phyloP scores from a whole-genome alignment of 805 yeast species.

The Metschnikowia continentalis region DNA sequence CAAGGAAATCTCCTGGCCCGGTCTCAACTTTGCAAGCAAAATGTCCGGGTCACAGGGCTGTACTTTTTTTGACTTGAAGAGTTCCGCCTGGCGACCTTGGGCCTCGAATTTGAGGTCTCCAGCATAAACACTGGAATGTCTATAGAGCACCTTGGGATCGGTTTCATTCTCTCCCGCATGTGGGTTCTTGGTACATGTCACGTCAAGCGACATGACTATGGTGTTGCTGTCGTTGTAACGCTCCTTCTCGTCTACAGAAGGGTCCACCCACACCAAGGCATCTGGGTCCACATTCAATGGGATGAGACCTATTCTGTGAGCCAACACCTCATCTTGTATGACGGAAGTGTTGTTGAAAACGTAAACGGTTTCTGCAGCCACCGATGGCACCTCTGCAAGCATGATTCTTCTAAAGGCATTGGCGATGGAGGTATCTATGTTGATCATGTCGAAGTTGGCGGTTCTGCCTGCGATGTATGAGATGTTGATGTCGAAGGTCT shows the following conservation, averaged over 20 bases:
- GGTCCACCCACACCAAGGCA: conserved; percentile 76
- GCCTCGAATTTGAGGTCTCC: conserved; percentile 86
- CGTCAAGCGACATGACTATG: conserved; percentile 74
- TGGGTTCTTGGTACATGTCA: conserved; percentile 80
- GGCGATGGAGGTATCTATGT: conserved; percentile 87
- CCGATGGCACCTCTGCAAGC: conserved; percentile 95
- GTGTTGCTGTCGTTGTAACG: conserved; percentile 86
- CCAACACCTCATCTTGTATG: conserved; percentile 93
- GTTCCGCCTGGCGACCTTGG: conserved; percentile 78
- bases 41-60: conserved; percentile 85
- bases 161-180: conserved; percentile 73
- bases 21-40: conserved; percentile 85
- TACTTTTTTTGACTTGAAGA: conserved; percentile 62
- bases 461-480: conserved; percentile 59
- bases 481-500: conserved; percentile 62
- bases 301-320: conserved; percentile 90
- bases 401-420: conserved; percentile 96
- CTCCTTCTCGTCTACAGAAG: conserved; percentile 53
- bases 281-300: conserved; percentile 94
- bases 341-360: conserved; percentile 93
- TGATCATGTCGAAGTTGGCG: conserved; percentile 82
- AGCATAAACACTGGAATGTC: conserved; percentile 85
- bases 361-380: conserved; percentile 90
- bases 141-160: conserved; percentile 78
- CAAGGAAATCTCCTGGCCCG: conserved; percentile 92